These are phyloP conservation scores for Calonectria crousiana DNA, from an alignment of 2,329 filamentous ascomycete species.

Conservation along the genomic window DNA sequence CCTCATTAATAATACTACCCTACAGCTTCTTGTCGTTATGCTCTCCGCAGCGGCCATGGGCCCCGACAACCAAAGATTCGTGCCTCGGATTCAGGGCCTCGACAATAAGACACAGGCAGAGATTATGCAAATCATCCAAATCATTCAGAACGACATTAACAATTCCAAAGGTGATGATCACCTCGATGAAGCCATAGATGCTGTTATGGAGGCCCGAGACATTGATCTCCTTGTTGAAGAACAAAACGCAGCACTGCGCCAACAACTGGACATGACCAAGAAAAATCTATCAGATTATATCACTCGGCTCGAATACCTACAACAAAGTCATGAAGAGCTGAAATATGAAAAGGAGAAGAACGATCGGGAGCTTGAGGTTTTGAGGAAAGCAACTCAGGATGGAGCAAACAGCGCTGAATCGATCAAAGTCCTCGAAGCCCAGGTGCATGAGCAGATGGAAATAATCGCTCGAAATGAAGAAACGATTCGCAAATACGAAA, in stretches of 20 bases:
- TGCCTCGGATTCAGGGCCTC: conserved; percentile 59
- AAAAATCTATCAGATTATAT: conserved; percentile 71
- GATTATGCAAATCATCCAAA: conserved; percentile 59
- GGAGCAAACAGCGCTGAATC: conserved; percentile 64
- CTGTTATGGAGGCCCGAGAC: conserved; percentile 60
- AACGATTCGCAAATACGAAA: conserved; percentile 51
- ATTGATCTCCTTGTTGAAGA: conserved; percentile 69
- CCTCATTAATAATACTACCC: conserved; percentile 46
- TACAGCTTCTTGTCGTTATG: conserved; percentile 72
- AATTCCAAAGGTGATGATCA: conserved; percentile 53
- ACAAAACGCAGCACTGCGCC: conserved; percentile 63
- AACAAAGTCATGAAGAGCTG: conserved; percentile 73
- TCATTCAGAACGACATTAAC: conserved; percentile 54
- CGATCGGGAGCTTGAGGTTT: conserved; percentile 64
- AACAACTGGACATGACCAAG: conserved; percentile 64
- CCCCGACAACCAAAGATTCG: conserved; percentile 66
- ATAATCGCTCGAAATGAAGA: conserved; percentile 77
- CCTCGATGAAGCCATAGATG: conserved; percentile 54
- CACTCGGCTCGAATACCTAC: conserved; percentile 69
- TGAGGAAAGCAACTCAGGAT: conserved; percentile 63
- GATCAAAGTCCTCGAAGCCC: conserved; percentile 66
- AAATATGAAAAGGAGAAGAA: conserved; percentile 72
- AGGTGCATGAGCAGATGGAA: conserved; percentile 75
- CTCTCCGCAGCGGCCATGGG: conserved; percentile 72
- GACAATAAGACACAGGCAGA: conserved; percentile 58